Base-by-base conservation (phyloP, 176 grass and related monocot genomes). In the Ensete glaucum region DNA sequence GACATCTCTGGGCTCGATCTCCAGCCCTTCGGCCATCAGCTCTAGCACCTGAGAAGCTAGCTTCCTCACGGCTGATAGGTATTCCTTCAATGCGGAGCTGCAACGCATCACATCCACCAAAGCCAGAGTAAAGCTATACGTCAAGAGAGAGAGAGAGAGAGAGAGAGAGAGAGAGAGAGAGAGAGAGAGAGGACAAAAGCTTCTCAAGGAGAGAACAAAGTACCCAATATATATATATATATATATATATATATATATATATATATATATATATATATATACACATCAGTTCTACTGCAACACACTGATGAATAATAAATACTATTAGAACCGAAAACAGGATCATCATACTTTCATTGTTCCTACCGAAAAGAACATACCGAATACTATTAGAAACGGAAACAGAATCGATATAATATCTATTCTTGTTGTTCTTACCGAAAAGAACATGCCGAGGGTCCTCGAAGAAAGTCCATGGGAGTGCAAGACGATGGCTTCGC, bases 11-110 rank as follows among this genome's bases (percentile, higher is more conserved):
- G 34, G 15, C 48, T 43, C 43, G 9, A 70, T 70, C 16, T 16
- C 67, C 16, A 70, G 34, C 67, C 67, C 67, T 70, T 50, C 43
- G 1, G 67, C 67, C 67, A 70, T 70, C 43, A 70, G 13, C 11
- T 72, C 69, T 50, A 72, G 69, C 48, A 72, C 50, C 51, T 22
- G 48, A 9, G 8, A n/a, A 11, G 69, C 49, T 50, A 72, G 17
- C 48, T 53, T 72, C 69, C 69, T 72, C n/a, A 72, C 20, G 20
- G 69, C 48, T 3, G 51, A 52, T 13, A 72, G 1, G 69, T 72
- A 72, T 10, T 72, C 48, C 19, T 29, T 53, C 69, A 72, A 23
- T 9, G 69, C 9, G 14, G 50, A 53, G n/a, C 69, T 72, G 69
- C 69, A 70, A 15, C 34, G 5, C 34, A 43, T 43, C 34, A 43